Percentiles rank a stretch among this genome's conserved stretches.
Evolutionary conservation across 176 grass and related monocot species (phyloP).

Genomic region (Tuctoria greenei): DNA sequence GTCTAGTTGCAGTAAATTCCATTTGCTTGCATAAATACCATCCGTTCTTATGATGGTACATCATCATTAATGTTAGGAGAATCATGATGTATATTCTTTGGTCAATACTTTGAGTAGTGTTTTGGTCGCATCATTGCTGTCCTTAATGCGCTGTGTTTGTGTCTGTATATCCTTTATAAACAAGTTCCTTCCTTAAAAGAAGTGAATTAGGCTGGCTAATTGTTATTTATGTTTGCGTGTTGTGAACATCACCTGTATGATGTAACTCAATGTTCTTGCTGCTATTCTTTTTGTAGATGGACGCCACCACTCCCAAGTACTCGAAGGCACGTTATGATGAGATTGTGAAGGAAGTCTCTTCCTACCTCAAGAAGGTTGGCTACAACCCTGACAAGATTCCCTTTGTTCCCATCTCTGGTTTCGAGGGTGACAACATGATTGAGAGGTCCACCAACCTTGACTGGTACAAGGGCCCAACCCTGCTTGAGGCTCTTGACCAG

Average conservation of each 20-base stretch:
- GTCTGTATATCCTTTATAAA: no score
- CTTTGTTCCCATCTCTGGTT: constrained; percentile 4
- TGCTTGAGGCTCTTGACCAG: constrained; percentile 59
- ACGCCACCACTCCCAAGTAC: background rate
- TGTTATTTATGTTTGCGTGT: no score
- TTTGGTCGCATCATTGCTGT: no score
- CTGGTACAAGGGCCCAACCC: background rate
- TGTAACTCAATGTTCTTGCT: background rate
- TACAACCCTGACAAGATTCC: constrained; percentile 8
- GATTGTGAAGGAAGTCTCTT: constrained; percentile 5
- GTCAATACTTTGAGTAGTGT: no score
- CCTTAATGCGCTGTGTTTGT: no score
- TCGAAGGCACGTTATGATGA: background rate
- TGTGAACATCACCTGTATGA: no score
- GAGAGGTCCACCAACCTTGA: constrained; percentile 11
- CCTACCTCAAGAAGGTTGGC: background rate
- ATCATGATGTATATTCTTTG: background rate
- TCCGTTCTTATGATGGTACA: no score
- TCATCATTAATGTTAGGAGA: background rate
- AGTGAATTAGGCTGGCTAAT: no score
- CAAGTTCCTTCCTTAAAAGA: no score
- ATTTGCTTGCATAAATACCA: background rate
- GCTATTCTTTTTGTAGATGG: background rate
- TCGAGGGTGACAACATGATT: constrained; percentile 5
- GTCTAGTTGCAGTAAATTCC: background rate